Conservation (phyloP, 2,329 filamentous ascomycete genomes). For the Colletotrichum lini region DNA sequence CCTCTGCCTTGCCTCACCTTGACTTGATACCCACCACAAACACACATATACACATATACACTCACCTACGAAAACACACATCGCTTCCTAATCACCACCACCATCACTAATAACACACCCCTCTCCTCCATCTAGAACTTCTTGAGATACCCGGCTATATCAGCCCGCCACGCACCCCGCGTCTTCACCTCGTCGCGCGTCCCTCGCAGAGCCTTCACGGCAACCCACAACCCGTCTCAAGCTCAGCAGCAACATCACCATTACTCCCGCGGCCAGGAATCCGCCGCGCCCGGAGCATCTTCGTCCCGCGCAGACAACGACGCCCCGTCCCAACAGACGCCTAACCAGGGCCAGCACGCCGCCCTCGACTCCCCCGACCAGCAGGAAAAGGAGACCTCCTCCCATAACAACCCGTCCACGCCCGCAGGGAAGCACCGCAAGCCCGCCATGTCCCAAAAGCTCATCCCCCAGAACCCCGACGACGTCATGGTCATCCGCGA, state of each 20-base stretch:
- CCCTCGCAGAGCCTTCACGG: slow-evolving; percentile 33
- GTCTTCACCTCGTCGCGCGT: slow-evolving; percentile 3
- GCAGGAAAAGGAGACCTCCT: neutral
- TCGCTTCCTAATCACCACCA: too few species aligned
- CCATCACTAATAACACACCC: too few species aligned
- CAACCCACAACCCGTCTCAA: slow-evolving; percentile 32
- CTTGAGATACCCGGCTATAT: slow-evolving; percentile 22
- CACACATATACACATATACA: too few species aligned
- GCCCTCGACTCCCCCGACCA: slow-evolving; percentile 37
- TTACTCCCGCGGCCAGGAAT: slow-evolving; percentile 25
- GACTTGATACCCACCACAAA: neutral
- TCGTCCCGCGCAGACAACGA: slow-evolving; percentile 17
- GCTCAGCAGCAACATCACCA: neutral
- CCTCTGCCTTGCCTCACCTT: neutral
- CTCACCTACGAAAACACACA: too few species aligned
- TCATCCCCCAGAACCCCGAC: slow-evolving; percentile 79
- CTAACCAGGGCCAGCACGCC: slow-evolving; percentile 28
- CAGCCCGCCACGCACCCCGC: slow-evolving; percentile 20
- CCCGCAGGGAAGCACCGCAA: slow-evolving; percentile 14
- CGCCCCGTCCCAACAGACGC: slow-evolving; percentile 28
- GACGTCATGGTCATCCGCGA: slow-evolving; percentile 93
- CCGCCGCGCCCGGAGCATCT: neutral
- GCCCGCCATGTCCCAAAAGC: slow-evolving; percentile 70
- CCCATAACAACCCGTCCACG: slow-evolving; percentile 1
- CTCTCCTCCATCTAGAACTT: slow-evolving; percentile 12